Evolutionary conservation across 2,329 filamentous ascomycete genomes (phyloP).

Genomic region (Apiospora koreana): DNA sequence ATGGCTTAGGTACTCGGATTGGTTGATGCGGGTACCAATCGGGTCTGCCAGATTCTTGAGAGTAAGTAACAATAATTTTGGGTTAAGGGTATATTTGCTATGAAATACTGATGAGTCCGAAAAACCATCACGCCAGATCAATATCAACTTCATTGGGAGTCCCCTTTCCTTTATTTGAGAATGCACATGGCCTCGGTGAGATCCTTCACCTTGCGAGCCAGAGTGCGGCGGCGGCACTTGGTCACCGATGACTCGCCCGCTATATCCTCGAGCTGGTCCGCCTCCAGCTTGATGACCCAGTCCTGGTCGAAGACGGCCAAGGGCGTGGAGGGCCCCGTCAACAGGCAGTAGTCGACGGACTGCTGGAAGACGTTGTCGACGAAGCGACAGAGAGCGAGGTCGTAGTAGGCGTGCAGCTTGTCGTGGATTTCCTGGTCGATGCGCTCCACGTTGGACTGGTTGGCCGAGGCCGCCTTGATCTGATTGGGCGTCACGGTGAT

Average conservation of each 20-base stretch:
- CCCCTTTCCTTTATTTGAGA: conserved; percentile 14
- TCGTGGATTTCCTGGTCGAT: conserved; percentile 31
- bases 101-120: too few relatives aligned
- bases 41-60: too few relatives aligned
- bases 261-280: conserved; percentile 26
- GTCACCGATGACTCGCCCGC: conserved; percentile 26
- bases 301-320: conserved; percentile 31
- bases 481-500: background rate
- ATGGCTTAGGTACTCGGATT: too few relatives aligned
- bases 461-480: conserved; percentile 17
- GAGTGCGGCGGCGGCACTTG: conserved; percentile 21
- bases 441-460: conserved; percentile 23
- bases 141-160: too few relatives aligned
- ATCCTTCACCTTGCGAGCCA: conserved; percentile 28
- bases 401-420: conserved; percentile 35
- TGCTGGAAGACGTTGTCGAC: conserved; percentile 37
- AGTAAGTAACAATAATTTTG: too few relatives aligned
- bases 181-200: conserved; percentile 26
- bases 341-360: conserved; percentile 28
- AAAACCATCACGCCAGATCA: too few relatives aligned
- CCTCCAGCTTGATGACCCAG: conserved; percentile 29
- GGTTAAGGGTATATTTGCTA: too few relatives aligned
- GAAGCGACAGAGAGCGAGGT: conserved; percentile 32
- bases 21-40: too few relatives aligned
- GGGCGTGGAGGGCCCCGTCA: conserved; percentile 28